Conservation (phyloP, 352 stramenopile species). For the Phytophthora macrochlamydospora region DNA sequence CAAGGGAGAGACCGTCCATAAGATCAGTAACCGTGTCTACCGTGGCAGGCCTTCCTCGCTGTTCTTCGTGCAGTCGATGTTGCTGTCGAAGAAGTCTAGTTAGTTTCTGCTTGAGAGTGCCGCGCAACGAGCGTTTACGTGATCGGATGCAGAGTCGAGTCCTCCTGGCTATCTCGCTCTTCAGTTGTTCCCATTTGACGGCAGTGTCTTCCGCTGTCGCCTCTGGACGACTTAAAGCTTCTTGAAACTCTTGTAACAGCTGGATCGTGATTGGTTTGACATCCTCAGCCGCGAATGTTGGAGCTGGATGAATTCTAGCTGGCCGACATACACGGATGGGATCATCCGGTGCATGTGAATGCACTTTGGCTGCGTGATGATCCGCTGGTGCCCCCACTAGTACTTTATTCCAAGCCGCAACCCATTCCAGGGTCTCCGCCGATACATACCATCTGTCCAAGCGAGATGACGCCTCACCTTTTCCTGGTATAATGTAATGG, state of each 20-base stretch:
- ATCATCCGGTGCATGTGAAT: background rate
- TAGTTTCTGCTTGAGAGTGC: background rate
- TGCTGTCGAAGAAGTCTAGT: background rate
- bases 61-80: background rate
- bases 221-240: background rate
- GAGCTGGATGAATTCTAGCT: background rate
- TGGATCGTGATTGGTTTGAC: background rate
- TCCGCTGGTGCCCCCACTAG: background rate
- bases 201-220: background rate
- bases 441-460: background rate
- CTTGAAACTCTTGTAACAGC: background rate
- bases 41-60: background rate
- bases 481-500: background rate
- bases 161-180: background rate
- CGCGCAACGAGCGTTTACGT: background rate
- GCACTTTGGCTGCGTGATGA: background rate
- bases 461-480: background rate
- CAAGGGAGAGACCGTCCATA: background rate
- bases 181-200: background rate
- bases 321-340: background rate
- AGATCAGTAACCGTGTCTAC: background rate
- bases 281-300: background rate
- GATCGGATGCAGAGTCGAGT: background rate
- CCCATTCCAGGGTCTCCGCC: background rate
- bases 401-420: background rate